Base-by-base conservation (phyloP, 2,329 filamentous ascomycete species). In the Arthrinium phaeospermum region DNA sequence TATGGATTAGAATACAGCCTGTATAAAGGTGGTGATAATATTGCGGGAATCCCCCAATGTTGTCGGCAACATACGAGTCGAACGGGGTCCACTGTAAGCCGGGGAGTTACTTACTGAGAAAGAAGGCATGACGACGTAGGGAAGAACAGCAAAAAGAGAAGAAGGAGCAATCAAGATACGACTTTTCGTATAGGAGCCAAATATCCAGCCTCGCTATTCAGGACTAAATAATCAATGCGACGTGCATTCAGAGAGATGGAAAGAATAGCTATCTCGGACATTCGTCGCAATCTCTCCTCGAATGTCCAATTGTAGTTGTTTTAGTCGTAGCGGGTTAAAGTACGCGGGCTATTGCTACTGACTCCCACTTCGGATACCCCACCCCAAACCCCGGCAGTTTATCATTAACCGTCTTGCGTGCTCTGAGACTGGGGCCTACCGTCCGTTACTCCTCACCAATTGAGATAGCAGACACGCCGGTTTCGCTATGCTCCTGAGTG, bases 91-190 rank as follows among this genome's bases (percentile, higher is more conserved):
- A 24, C 37, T 22, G 19, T 14, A 67, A 67, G 45, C 67, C 19
- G 57, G n/a, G 34, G 57, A 41, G 8, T 27, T 37, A 49, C 67
- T 49, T 69, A 87, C 86, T 68, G 84, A 85, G 77, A 87, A 88
- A n/a, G 82, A 77, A 73, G 84, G 76, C 82, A 85, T 85, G 67
- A 69, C 78, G 71, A 46, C 44, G 46, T 22, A 47, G 37, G n/a
- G 34, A 41, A n/a, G 19, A 64, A 41, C 57, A n/a, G 19, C 57
- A 64, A 41, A 41, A 41, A n/a, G 22, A 64, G 5, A 64, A 61
- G 30, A 64, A 4, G 27, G 57, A 41, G 34, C 57, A 64, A 37
- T n/a, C 57, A 41, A 64, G 10, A 41, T 19, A 64, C 34, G 4
- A 64, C 14, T 30, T 37, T 4, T n/a, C 53, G 30, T 12, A 37